Evolutionary conservation across 768 basidiomycete species (phyloP), one percentile per base, ranked within the genome.

Genomic region (Vararia minispora): DNA sequence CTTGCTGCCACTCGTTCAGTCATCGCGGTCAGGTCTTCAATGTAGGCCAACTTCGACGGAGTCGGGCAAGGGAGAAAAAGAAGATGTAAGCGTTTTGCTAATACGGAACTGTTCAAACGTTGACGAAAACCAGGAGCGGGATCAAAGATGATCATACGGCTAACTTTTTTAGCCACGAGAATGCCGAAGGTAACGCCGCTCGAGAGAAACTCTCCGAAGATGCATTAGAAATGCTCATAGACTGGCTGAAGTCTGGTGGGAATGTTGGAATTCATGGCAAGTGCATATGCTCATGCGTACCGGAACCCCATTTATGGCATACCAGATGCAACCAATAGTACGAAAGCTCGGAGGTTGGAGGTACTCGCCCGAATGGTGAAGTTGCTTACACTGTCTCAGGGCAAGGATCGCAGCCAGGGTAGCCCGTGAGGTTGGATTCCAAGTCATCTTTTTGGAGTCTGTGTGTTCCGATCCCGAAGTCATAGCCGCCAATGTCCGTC

Each of bases 241-340:
- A 77, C 28, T 99, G 95, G 95, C 61, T 99, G 44, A 90, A 87
- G 61, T 76, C 79, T 33, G 95, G 91, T 3, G 90, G 91, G 1
- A 99, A 99, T 55, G 94, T 98, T 35, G 95, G 87, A 7, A 97
- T 99, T 48, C 94, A 97, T 57, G 95, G 92, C 89, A 51, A 33
- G 66, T 43, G 47, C 2, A 18, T 8, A 0, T 22, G 24, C 33
- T 23, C 27, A 25, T 27, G 25, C 13, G 23, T 18, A 6, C 13
- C 5, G 23, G 40, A 22, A 29, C 28, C 39, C n/a, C 18, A 13
- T 26, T 35, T 38, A 34, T 48, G 6, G 25, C n/a, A 14, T 29
- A 13, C 17, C 32, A 97, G 92, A 99, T 62, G 95, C 95, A 2
- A 99, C 95, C 2, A 99, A 99, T 58, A 94, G 87, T 49, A 91